Evolutionary conservation across 768 basidiomycete genomes (phyloP), one percentile per base, ranked within the genome.

Genomic region (Boletus rufocinnamomeus): DNA sequence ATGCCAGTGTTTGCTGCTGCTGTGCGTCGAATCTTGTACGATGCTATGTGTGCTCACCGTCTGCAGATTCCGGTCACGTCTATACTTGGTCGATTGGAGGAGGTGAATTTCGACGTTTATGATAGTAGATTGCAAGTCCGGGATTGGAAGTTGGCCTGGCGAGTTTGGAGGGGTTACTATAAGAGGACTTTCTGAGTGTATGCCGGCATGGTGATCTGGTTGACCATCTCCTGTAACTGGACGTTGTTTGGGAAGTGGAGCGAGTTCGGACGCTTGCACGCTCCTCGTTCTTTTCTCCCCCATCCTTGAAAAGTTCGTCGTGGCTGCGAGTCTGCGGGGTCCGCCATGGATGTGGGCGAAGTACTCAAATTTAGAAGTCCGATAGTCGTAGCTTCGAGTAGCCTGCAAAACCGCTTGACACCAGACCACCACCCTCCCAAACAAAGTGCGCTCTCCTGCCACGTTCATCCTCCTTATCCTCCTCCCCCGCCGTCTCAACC

Each of bases 91-190:
- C 81, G 85, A 54, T 75, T 93, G 58, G 90, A 93, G 70, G 78
- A 77, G 58, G 82, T 76, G 47, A 79, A 86, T 66, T 94, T 94
- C 72, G 80, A 93, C 66, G 87, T 79, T 9, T 93, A 90, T 70
- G 75, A 86, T 61, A 77, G 84, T 27, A 75, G 77, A 63, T 64
- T 93, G 66, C 87, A 85, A 74, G 57, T 75, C 66, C 80, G 84
- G 72, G 87, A 89, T 70, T 93, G 93, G 86, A 83, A 82, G 76
- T 74, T 93, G 65, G 83, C 93, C 52, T 90, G 85, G 85, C 79
- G 81, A 67, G 82, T 93, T 37, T 85, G 83, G 83, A 73, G 79
- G 50, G 72, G 78, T 63, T 79, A 81, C 73, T 77, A 80, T 72
- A 77, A 74, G 62, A 71, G 77, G 72, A 59, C 54, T 61, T 73